Evolutionary conservation across 2,329 filamentous ascomycete genomes (phyloP), one percentile per base, ranked within the genome.

Genomic region (Mycosphaerella sp.): DNA sequence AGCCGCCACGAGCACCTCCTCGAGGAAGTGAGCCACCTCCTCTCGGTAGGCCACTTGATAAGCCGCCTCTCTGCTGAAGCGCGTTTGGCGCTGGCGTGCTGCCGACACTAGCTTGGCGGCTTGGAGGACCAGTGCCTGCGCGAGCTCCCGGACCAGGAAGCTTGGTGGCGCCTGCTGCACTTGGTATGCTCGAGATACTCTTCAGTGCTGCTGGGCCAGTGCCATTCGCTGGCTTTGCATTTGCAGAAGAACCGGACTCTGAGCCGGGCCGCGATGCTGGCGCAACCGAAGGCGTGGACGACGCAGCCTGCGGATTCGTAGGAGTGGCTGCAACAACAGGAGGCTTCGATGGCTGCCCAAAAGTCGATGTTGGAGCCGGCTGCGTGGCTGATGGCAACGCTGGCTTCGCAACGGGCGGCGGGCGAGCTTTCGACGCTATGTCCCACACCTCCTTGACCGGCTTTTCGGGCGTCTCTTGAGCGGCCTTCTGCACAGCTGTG

Each of bases 401-500:
- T 50, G 48, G 50, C 40, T 51, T 48, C 31, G 57, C 52, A 44
- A 62, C 29, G 45, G 64, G 64, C 40, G 66, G 53, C 42, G 67
- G 61, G 48, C 69, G 64, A 17, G 82, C 80, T 50, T 73, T 76
- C 71, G 92, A 91, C 0, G 86, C 90, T 51, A 87, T 74, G 59
- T 86, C 83, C 87, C 89, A 96, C 0, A 96, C 91, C 70, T 96
- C 90, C 8, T 76, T 81, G 3, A 97, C 89, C 0, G 90, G 82
- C 67, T 83, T 84, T 64, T 92, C 79, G 0, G 92, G 92, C 0
- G 91, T 96, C 45, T 95, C 86, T n/a, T 78, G 79, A 0, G 86
- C 89, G 10, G 92, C 91, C 45, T 83, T 87, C 65, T 90, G 81
- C 3, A 97, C 87, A 1, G 93, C 82, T 1, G 81, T 80, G 32